These are phyloP conservation scores for Catharanthus roseus DNA, from an alignment of 257 asterid genomes.

Conservation along the genomic window DNA sequence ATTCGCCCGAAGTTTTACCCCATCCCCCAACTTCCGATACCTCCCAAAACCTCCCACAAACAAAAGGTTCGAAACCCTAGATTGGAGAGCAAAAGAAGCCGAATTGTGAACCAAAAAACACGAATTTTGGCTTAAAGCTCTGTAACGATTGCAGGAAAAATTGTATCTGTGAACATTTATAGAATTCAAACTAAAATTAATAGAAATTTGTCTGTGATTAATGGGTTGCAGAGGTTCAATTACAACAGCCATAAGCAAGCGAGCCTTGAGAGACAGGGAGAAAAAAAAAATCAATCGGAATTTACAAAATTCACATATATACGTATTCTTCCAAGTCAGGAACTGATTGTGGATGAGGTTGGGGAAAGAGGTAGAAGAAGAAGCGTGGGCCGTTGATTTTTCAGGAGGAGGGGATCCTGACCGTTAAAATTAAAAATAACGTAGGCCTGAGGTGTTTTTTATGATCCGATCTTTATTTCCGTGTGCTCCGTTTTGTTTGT, in stretches of 20 bases:
- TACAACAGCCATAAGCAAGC: slow-evolving; percentile 40
- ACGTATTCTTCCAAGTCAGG: slow-evolving; percentile 11
- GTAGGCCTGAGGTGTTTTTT: not conserved
- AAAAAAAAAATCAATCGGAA: slow-evolving; percentile 11
- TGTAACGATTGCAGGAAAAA: slow-evolving; percentile 38
- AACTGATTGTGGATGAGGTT: slow-evolving; percentile 28
- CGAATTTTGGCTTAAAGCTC: slow-evolving; percentile 32
- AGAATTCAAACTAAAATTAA: slow-evolving; percentile 35
- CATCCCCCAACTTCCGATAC: slow-evolving; percentile 6
- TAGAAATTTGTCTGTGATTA: slow-evolving; percentile 47
- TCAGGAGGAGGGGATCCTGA: slow-evolving; percentile 25
- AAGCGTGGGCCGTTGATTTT: slow-evolving; percentile 36
- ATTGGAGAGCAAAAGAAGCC: slow-evolving; percentile 33
- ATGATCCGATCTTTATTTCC: not conserved
- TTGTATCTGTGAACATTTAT: slow-evolving; percentile 22
- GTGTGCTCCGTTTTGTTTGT: slow-evolving; percentile 8
- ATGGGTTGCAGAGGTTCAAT: slow-evolving; percentile 40
- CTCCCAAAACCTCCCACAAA: slow-evolving; percentile 14
- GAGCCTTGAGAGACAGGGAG: not conserved
- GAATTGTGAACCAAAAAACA: slow-evolving; percentile 23
- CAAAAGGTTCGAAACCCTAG: slow-evolving; percentile 37
- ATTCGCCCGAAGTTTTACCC: slow-evolving; percentile 42
- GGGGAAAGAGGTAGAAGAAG: slow-evolving; percentile 37
- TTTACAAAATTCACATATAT: slow-evolving; percentile 14
- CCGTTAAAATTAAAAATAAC: slow-evolving; percentile 25